These are phyloP conservation scores for Tylopilus sp. DNA, from an alignment of 768 basidiomycete species.

Conservation along the genomic window DNA sequence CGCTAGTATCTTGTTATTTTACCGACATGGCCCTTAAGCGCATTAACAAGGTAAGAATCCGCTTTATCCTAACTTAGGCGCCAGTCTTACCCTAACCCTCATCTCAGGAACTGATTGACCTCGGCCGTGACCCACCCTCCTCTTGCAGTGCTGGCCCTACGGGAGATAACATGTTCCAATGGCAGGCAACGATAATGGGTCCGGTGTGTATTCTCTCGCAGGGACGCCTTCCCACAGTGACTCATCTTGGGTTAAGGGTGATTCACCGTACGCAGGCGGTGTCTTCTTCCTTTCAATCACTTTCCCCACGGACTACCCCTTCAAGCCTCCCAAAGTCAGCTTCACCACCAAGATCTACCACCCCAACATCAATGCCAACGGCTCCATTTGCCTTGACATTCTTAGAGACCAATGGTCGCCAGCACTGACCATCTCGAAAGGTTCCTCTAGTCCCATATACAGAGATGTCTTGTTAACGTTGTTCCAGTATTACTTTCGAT, in stretches of 20 bases:
- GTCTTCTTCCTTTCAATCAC: slow-evolving; percentile 97
- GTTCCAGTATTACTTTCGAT: slow-evolving; percentile 87
- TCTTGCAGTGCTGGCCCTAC: slow-evolving; percentile 99
- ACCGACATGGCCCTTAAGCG: slow-evolving; percentile 90
- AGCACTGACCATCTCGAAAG: slow-evolving; percentile 98
- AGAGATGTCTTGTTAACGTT: not conserved
- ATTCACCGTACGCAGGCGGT: slow-evolving; percentile 97
- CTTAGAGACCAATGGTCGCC: slow-evolving; percentile 99
- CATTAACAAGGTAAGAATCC: slow-evolving; percentile 87
- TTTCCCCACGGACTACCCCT: slow-evolving; percentile 97
- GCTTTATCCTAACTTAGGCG: slow-evolving; percentile 3
- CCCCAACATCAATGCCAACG: slow-evolving; percentile 99
- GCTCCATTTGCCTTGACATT: slow-evolving; percentile 98
- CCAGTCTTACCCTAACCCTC: slow-evolving; percentile 4
- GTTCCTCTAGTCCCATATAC: slow-evolving; percentile 41
- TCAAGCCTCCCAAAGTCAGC: slow-evolving; percentile 99
- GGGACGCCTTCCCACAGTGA: slow-evolving; percentile 14
- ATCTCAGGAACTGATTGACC: slow-evolving; percentile 93
- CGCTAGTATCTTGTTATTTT: slow-evolving; percentile 7
- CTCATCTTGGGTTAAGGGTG: slow-evolving; percentile 55
- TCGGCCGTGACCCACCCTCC: slow-evolving; percentile 98
- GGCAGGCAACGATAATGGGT: slow-evolving; percentile 99
- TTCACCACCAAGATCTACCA: slow-evolving; percentile 99
- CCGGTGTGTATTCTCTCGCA: slow-evolving; percentile 60
- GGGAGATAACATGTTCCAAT: slow-evolving; percentile 98